Percentiles rank a stretch among this genome's conserved stretches.
phyloP scores from a whole-genome alignment of 441 rosid species.

The Sinapis alba region DNA sequence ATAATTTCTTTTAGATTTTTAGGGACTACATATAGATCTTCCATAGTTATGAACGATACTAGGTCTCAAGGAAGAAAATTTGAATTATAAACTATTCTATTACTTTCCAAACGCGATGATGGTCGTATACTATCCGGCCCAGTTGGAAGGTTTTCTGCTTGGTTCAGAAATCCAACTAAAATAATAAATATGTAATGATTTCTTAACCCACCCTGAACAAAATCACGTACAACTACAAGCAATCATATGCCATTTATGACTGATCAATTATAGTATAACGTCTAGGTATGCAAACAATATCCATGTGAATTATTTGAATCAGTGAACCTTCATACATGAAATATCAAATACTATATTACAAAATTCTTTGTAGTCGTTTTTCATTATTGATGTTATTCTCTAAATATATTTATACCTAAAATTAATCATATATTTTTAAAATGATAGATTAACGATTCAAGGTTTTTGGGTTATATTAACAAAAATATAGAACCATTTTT shows the following conservation, averaged over 20 bases:
- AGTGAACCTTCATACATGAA: background rate
- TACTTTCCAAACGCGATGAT: constrained; percentile 22
- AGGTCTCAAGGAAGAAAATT: background rate
- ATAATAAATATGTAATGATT: constrained; percentile 29
- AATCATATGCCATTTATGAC: constrained; percentile 42
- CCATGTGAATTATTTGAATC: constrained; percentile 6
- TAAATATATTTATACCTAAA: background rate
- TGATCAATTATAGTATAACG: constrained; percentile 8
- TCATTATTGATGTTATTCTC: background rate
- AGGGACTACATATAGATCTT: background rate
- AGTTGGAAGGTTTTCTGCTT: constrained; percentile 32
- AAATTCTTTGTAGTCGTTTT: background rate
- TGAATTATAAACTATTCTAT: background rate
- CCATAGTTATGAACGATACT: background rate
- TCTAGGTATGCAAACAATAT: constrained; percentile 13
- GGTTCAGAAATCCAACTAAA: constrained; percentile 30
- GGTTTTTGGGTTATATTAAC: background rate
- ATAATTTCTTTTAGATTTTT: too few species aligned
- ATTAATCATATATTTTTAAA: background rate
- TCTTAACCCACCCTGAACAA: constrained; percentile 20
- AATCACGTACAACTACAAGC: constrained; percentile 40
- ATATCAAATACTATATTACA: background rate
- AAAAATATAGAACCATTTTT: background rate
- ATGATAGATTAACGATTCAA: background rate
- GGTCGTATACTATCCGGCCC: constrained; percentile 10